A percentile compares a stretch with the other conserved stretches of the same genome.
phyloP scores from a whole-genome alignment of 2,329 filamentous ascomycete species.

The Phaeosphaeria sp. region DNA sequence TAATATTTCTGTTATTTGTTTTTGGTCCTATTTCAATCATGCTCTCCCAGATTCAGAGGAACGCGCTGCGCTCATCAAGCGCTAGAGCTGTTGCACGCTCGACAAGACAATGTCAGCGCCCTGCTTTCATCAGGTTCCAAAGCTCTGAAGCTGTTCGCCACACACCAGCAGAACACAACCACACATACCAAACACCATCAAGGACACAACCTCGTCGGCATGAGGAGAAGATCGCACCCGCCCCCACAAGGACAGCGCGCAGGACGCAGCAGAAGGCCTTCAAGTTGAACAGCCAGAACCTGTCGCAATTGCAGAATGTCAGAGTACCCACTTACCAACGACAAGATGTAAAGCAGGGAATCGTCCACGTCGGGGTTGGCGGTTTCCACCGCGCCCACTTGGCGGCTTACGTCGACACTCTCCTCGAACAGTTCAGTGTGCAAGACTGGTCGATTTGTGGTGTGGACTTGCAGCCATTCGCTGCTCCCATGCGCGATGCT shows the following conservation, averaged over 20 bases:
- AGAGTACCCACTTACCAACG: conserved; percentile 33
- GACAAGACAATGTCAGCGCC: not conserved
- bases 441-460: conserved; percentile 39
- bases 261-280: conserved; percentile 6
- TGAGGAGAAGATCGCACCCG: not conserved
- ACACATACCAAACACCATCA: not conserved
- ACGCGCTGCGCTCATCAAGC: not conserved
- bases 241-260: not conserved
- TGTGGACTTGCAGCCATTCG: conserved; percentile 36
- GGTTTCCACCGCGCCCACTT: conserved; percentile 39
- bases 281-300: conserved; percentile 28
- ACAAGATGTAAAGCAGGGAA: conserved; percentile 34
- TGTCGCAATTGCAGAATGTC: conserved; percentile 26
- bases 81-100: not conserved
- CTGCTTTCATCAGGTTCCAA: not conserved
- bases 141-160: not conserved
- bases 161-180: not conserved
- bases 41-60: not conserved
- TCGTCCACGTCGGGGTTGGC: conserved; percentile 38
- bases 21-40: not conserved
- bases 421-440: conserved; percentile 32
- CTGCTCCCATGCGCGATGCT: conserved; percentile 33
- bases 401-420: conserved; percentile 35
- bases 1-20: not conserved
- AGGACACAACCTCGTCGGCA: not conserved